Percentiles rank a stretch among this genome's conserved stretches.
Conservation (phyloP, 2,329 filamentous ascomycete genomes). For the Macroventuria anomochaeta region DNA sequence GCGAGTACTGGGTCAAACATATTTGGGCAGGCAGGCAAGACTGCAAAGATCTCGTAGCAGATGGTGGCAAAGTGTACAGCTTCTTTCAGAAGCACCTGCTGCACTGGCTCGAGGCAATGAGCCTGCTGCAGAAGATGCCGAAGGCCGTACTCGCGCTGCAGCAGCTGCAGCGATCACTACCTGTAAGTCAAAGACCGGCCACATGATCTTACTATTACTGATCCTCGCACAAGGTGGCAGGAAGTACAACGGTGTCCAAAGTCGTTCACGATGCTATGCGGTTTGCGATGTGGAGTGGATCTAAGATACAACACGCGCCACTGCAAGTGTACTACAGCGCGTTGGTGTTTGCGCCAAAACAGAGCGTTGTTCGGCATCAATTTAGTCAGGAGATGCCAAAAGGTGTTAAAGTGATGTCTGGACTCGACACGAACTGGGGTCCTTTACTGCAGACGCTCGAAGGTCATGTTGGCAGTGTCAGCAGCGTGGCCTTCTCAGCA, state of each 20-base stretch:
- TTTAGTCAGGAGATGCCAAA: background rate
- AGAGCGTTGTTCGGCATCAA: conserved; percentile 17
- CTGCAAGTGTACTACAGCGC: conserved; percentile 47
- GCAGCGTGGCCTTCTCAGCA: conserved; percentile 8
- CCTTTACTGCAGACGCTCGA: background rate
- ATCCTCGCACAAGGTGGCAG: background rate
- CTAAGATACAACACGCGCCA: conserved; percentile 35
- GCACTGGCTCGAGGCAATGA: conserved; percentile 43
- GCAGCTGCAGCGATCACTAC: too few species aligned
- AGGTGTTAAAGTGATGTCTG: background rate
- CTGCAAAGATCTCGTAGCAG: too few species aligned
- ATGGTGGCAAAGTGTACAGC: conserved; percentile 30
- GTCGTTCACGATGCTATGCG: background rate
- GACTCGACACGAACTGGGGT: background rate
- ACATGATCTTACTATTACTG: conserved; percentile 12
- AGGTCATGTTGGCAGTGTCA: background rate
- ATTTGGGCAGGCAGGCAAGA: background rate
- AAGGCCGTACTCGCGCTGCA: too few species aligned
- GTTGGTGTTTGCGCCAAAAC: conserved; percentile 41
- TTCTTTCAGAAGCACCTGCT: conserved; percentile 45
- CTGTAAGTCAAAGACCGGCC: conserved; percentile 20
- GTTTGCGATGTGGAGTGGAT: background rate
- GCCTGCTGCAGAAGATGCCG: conserved; percentile 35
- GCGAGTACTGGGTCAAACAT: background rate
- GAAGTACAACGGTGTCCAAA: background rate